Base-by-base conservation (phyloP, 805 yeast species). In the Candida ponderosae region DNA sequence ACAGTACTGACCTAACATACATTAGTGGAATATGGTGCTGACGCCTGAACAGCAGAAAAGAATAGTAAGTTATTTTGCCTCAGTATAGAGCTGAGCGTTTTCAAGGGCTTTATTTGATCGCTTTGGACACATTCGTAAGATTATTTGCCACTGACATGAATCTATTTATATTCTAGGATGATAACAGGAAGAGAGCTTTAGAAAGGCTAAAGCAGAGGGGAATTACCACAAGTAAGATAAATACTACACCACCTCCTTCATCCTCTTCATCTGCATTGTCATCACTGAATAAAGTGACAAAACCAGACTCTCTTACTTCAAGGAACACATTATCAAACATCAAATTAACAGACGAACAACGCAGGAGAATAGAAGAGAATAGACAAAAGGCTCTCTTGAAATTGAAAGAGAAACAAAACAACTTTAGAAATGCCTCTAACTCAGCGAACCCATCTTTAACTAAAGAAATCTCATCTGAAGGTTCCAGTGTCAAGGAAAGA, bases 161-260 rank as follows among this genome's bases (percentile, higher is more conserved):
- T 37, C 31, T 19, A 20, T 29, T 4, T 14, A 26, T 19, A 14
- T 6, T 16, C 7, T 29, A 77, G 84, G 84, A 76, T 34, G 79
- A 73, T 21, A 81, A 81, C 51, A 63, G 93, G 43, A 65, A 68
- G 32, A 66, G 66, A 37, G 87, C 88, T 0, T 48, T 79, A 8
- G 83, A 77, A 39, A 58, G 81, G 39, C 63, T 81, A 27, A 65
- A 70, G 43, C 64, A 66, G 34, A 62, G 70, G 44, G 75, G 70
- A 1, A 50, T 61, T 4, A 36, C 46, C 2, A 23, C 38, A 3
- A 47, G 48, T 3, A 17, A 36, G 3, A 39, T 36, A 6, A 37
- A 42, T 18, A 46, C 42, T 31, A 43, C 37, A 40, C 45, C 46
- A 9, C n/a, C 38, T 3, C 45, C 48, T 19, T 45, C 51, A 4